Base-by-base conservation (phyloP, 2,329 filamentous ascomycete genomes). In the Colletotrichum gloeosporioides region DNA sequence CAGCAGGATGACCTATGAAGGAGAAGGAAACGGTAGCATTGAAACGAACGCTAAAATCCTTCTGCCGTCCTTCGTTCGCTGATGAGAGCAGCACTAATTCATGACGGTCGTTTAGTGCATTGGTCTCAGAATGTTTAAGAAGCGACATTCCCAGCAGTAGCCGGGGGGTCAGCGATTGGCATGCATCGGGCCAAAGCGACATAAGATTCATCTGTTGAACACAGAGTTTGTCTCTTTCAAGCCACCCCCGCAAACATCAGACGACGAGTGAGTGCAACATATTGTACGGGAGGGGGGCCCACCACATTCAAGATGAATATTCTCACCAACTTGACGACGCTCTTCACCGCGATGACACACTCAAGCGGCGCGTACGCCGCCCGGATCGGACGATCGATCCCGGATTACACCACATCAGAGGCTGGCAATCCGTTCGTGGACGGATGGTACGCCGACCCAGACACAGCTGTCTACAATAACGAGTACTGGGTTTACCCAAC, bases 391-490 rank as follows among this genome's bases (percentile, higher is more conserved):
- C 61, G 32, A 12, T 16, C 15, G 9, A 63, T 73, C 5, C 84
- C 81, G 13, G 80, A 86, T 77, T 86, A 84, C 74, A 80, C 83
- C 3, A 87, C 86, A 4, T 81, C 85, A 2, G 85, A 86, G 73
- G 82, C 86, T 2, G 86, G 86, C 18, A 90, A 90, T 71, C 88
- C 88, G 8, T 86, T 89, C 68, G 83, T 89, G 29, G 82, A 85
- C 2, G 87, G 87, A 67, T 88, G 87, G 87, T 90, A 90, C 78
- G 88, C 88, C 9, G 88, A 90, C 72, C 88, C 88, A 0, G 88
- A 89, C 79, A 86, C 83, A 31, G 87, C 85, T 68, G 85, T 87
- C 80, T 90, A 88, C 81, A 80, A 86, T 18, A 81, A 80, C 32
- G 78, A 84, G 53, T 89, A 87, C 80, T 90, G 87, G 87, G 85